These are phyloP conservation scores for Annona squamosa DNA, from an alignment of 164 flowering plant genomes.

Conservation along the genomic window DNA sequence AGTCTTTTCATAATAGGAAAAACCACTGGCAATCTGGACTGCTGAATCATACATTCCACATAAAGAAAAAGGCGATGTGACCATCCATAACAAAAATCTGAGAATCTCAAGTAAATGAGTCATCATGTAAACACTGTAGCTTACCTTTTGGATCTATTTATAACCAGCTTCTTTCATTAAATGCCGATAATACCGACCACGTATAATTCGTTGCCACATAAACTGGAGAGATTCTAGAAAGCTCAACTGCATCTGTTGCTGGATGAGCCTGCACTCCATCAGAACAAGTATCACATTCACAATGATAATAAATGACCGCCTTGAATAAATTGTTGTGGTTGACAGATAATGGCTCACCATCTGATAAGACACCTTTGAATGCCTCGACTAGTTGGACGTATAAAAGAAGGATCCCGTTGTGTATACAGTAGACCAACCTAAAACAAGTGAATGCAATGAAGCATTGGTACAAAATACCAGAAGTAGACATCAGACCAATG, in stretches of 20 bases:
- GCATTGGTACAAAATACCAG: background rate
- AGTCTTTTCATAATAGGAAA: too few relatives aligned
- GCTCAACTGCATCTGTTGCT: conserved; percentile 59
- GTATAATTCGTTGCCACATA: conserved; percentile 71
- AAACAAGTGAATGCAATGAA: too few relatives aligned
- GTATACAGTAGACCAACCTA: conserved; percentile 76
- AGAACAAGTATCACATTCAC: conserved; percentile 6
- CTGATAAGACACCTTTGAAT: conserved; percentile 90
- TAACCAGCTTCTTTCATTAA: conserved; percentile 71
- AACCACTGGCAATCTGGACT: too few relatives aligned
- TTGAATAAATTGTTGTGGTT: background rate
- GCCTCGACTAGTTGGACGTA: conserved; percentile 75
- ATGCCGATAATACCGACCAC: conserved; percentile 91
- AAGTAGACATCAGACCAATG: background rate
- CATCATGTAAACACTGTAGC: background rate
- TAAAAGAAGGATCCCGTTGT: conserved; percentile 82
- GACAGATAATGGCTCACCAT: conserved; percentile 51
- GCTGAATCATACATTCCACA: too few relatives aligned
- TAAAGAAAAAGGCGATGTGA: too few relatives aligned
- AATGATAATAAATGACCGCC: background rate
- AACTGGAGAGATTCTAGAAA: conserved; percentile 31
- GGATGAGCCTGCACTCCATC: conserved; percentile 69
- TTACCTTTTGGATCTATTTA: conserved; percentile 28
- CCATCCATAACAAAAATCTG: too few relatives aligned
- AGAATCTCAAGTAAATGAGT: background rate